Percentiles rank a stretch among this genome's conserved stretches.
Conservation (phyloP, 2,329 filamentous ascomycete genomes). For the Hypoxylon sp. region DNA sequence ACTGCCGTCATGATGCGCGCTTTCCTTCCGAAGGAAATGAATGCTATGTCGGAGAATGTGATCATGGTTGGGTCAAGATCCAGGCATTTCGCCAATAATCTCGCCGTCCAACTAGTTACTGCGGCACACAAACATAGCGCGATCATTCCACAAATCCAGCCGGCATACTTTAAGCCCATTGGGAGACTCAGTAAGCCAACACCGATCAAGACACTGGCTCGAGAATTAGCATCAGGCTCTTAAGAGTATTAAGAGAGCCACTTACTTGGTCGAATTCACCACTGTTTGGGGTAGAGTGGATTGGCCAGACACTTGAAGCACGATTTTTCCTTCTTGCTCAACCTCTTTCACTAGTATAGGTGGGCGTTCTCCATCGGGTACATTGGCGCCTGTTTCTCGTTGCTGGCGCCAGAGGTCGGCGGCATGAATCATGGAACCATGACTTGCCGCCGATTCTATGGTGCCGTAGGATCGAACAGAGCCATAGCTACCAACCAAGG, state of each 20-base stretch:
- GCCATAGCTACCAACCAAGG: conserved; percentile 80
- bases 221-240: conserved; percentile 22
- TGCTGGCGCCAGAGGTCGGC: conserved; percentile 68
- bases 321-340: conserved; percentile 87
- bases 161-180: conserved; percentile 87
- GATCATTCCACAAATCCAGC: conserved; percentile 85
- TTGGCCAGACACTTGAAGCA: conserved; percentile 89
- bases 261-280: conserved; percentile 91
- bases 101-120: conserved; percentile 88
- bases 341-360: conserved; percentile 90
- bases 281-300: conserved; percentile 96
- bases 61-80: conserved; percentile 87
- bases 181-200: conserved; percentile 91
- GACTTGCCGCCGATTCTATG: conserved; percentile 59
- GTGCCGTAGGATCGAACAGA: conserved; percentile 71
- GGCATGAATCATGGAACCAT: conserved; percentile 66
- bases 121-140: conserved; percentile 81
- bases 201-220: conserved; percentile 79
- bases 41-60: conserved; percentile 95
- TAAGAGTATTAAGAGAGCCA: background rate
- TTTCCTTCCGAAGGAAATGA: conserved; percentile 86
- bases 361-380: conserved; percentile 72
- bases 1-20: conserved; percentile 87
- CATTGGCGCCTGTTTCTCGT: conserved; percentile 64
- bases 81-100: conserved; percentile 87